Evolutionary conservation across 2,329 filamentous ascomycete species (phyloP), one percentile per base, ranked within the genome.

Genomic region (Sporothrix luriei): DNA sequence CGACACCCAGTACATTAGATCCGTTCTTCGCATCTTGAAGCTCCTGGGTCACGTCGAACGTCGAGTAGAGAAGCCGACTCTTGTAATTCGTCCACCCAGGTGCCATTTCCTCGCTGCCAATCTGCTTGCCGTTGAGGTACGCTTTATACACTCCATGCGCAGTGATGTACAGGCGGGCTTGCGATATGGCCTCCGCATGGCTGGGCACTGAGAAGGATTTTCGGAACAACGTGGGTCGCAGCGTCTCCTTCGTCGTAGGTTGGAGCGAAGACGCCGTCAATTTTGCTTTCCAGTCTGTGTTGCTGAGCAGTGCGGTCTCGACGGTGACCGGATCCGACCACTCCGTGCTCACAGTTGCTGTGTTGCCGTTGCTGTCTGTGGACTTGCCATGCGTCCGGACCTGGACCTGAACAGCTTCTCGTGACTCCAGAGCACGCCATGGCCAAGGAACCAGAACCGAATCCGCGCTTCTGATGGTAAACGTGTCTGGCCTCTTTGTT

Each of bases 41-140:
- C 1, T 79, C 74, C 0, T 73, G 48, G 2, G 76, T 77, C 4
- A 84, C 78, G 72, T 84, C 81, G 71, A 78, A 81, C 0, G 78
- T 79, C 71, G 82, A 78, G 67, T 83, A 84, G 6, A 75, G 73
- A 16, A 81, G 76, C 7, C 80, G 76, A 67, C 79, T 75, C 1
- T 78, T 73, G 73, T 83, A 84, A 62, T 76, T 76, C n/a, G 77
- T 78, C 79, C 80, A 83, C 1, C 80, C 80, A 0, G 81, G 81
- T 33, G 80, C 78, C 74, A 81, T 72, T 40, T 74, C 72, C 16
- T 76, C 72, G 67, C 77, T 72, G 0, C 74, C 75, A 4, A 79
- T 74, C 21, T 67, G 71, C 16, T 73, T 66, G 1, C 78, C 79
- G 71, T 82, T 81, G 57, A 62, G 40, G 9, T 74, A 75, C 0